Base-by-base conservation (phyloP, 176 grass and related monocot genomes). In the Bolboschoenus planiculmis region DNA sequence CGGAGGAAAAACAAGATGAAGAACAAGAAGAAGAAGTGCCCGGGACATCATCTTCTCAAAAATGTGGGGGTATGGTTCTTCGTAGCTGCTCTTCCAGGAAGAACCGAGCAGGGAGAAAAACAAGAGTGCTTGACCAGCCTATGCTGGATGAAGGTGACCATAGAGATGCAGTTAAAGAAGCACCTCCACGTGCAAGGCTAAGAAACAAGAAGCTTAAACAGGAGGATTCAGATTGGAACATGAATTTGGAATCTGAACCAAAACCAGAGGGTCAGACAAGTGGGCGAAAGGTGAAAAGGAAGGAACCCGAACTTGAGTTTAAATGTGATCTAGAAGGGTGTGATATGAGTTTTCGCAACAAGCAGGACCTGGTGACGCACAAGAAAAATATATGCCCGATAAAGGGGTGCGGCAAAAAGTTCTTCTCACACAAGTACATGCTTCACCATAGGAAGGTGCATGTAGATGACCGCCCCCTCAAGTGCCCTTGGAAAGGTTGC, bases 391-490 rank as follows among this genome's bases (percentile, higher is more conserved):
- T 99, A 63, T 99, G 96, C 84, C 96, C 92, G 50, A 70, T 93
- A 20, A 95, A 95, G 85, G 96, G 91, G 80, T 99, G 96, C 80
- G 90, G 84, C 29, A 99, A 95, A 82, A 99, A 99, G 77, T 99
- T 99, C 53, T 99, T 99, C 81, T 95, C 92, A 37, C 96, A 99
- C 67, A 99, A 95, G 56, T 99, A 99, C 77, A 83, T 99, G 79
- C 85, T 99, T 81, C 92, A 95, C 86, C 96, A 99, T 80, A 89
- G 90, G 14, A 99, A 99, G 86, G 96, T 99, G 44, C 96, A 99
- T 75, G 81, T 92, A 47, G 96, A 99, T 87, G 96, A 99, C 53
- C 92, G 96, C 20, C 96, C 96, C 39, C 91, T 99, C 18, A 89
- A 84, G 39, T 99, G 96, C 85, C 76, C 83, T 30, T 93, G 86